Conservation (phyloP, 2,329 filamentous ascomycete species). For the Stagonosporopsis vannaccii region DNA sequence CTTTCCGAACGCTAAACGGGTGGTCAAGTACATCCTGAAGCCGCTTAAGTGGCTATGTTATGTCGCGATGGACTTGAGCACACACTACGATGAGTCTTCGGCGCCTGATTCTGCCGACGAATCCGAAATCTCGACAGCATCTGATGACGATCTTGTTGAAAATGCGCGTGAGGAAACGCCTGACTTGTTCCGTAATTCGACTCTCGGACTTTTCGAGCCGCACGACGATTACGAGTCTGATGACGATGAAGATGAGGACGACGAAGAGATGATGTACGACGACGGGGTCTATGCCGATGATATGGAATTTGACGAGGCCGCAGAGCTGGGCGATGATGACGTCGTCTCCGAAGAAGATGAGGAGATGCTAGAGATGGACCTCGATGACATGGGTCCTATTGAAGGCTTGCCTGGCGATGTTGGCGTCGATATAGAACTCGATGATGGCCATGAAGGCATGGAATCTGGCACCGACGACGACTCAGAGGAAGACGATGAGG, state of each 20-base stretch:
- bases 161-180: constrained; percentile 83
- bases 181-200: constrained; percentile 95
- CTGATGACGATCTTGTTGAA: constrained; percentile 83
- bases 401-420: constrained; percentile 69
- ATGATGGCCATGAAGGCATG: constrained; percentile 67
- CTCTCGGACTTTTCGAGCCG: constrained; percentile 91
- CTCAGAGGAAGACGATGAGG: constrained; percentile 64
- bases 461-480: constrained; percentile 63
- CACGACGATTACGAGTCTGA: constrained; percentile 82
- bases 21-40: constrained; percentile 94
- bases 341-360: constrained; percentile 91
- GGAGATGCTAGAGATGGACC: constrained; percentile 80
- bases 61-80: constrained; percentile 85
- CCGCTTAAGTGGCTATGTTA: constrained; percentile 87
- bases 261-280: constrained; percentile 79
- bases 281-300: constrained; percentile 82
- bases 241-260: constrained; percentile 65
- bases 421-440: constrained; percentile 88
- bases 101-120: constrained; percentile 73
- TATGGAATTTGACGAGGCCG: constrained; percentile 83
- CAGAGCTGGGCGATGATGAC: constrained; percentile 69
- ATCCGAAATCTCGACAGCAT: constrained; percentile 91
- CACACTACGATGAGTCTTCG: constrained; percentile 75
- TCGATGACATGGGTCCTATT: constrained; percentile 78
- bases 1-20: constrained; percentile 89